Conservation (phyloP, 352 stramenopile species). For the Phytophthora cactorum region DNA sequence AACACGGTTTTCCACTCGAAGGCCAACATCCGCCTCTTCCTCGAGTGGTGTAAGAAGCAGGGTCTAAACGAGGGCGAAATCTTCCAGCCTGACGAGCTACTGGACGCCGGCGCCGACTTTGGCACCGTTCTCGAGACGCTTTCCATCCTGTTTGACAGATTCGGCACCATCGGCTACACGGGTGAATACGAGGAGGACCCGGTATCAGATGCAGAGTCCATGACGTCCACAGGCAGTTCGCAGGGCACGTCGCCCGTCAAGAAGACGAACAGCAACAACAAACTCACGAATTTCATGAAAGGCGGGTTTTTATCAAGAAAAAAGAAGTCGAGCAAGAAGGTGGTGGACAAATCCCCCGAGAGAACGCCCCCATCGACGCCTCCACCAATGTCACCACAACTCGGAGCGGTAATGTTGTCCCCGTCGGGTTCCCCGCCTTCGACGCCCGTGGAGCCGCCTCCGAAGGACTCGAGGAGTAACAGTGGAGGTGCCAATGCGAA, state of each 20-base stretch:
- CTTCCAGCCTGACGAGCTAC: constrained; percentile 82
- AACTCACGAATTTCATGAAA: constrained; percentile 85
- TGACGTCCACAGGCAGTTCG: constrained; percentile 70
- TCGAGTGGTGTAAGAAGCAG: constrained; percentile 79
- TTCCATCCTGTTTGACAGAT: constrained; percentile 87
- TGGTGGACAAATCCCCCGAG: constrained; percentile 41
- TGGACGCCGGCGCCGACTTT: constrained; percentile 72
- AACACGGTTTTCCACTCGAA: constrained; percentile 91
- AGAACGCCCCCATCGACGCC: constrained; percentile 71
- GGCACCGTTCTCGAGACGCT: constrained; percentile 73
- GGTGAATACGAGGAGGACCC: constrained; percentile 66
- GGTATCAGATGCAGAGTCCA: constrained; percentile 74
- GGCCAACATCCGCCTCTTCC: constrained; percentile 84
- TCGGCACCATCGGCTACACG: constrained; percentile 61
- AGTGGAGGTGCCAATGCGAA: constrained; percentile 61
- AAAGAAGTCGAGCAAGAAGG: constrained; percentile 58
- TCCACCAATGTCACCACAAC: constrained; percentile 56
- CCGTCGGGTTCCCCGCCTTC: constrained; percentile 33
- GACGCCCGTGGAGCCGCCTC: constrained; percentile 28
- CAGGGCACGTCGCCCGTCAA: constrained; percentile 62
- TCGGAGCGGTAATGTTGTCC: constrained; percentile 38
- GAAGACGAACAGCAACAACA: constrained; percentile 70
- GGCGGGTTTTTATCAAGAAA: constrained; percentile 76
- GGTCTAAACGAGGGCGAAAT: constrained; percentile 75
- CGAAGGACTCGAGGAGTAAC: constrained; percentile 46